These are phyloP conservation scores for Tubosaeta brunneosetosa DNA, from an alignment of 768 basidiomycete genomes.

Conservation along the genomic window DNA sequence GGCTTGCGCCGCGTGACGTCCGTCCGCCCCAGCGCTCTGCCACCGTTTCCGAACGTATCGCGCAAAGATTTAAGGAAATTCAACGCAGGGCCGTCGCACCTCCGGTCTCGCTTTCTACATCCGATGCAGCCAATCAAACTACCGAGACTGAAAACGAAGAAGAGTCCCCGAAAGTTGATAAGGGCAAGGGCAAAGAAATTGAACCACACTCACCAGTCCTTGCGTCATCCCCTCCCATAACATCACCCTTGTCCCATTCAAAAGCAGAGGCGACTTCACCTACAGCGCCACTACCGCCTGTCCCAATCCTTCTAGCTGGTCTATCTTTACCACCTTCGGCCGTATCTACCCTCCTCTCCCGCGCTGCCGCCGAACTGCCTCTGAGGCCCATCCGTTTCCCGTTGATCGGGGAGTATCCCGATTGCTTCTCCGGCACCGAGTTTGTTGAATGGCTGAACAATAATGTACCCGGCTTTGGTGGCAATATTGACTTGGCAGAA, in stretches of 20 bases:
- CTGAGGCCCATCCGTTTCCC: conserved; percentile 72
- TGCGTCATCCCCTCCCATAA: conserved; percentile 57
- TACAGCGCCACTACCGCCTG: conserved; percentile 37
- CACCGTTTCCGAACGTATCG: conserved; percentile 84
- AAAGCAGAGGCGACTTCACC: conserved; percentile 35
- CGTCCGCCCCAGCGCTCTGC: conserved; percentile 59
- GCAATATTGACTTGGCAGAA: conserved; percentile 73
- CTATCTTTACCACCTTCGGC: conserved; percentile 60
- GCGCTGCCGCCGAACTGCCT: conserved; percentile 69
- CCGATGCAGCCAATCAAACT: conserved; percentile 20
- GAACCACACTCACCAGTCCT: conserved; percentile 33
- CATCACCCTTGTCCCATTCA: conserved; percentile 51
- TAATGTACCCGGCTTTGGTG: conserved; percentile 73
- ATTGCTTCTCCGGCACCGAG: conserved; percentile 87
- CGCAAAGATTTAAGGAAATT: conserved; percentile 75
- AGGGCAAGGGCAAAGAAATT: conserved; percentile 71
- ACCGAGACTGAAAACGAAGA: conserved; percentile 30
- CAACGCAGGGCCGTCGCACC: conserved; percentile 49
- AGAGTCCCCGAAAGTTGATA: conserved; percentile 59
- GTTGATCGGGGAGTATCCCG: conserved; percentile 76
- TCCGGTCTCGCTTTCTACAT: conserved; percentile 26
- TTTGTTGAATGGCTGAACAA: conserved; percentile 80
- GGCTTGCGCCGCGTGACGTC: conserved; percentile 51
- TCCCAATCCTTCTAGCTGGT: conserved; percentile 71
- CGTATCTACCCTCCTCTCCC: conserved; percentile 63